phyloP scores from a whole-genome alignment of 2,329 filamentous ascomycete genomes.

The Arthrobotrys entomopaga region DNA sequence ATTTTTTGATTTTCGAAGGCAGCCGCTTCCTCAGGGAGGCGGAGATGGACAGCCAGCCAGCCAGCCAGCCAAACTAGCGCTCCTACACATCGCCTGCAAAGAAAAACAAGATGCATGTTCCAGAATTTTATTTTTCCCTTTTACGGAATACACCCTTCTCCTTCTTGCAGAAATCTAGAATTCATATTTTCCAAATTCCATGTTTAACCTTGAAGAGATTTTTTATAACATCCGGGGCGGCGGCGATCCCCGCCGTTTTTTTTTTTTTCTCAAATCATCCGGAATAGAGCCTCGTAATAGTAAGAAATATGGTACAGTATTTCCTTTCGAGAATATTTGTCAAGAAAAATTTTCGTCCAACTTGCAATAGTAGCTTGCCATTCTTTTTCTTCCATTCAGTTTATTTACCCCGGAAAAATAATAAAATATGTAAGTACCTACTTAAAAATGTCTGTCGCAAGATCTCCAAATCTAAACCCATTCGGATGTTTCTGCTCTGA shows the following conservation, averaged over 20 bases:
- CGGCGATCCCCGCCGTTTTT: constrained; percentile 6
- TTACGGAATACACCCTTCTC: neutral
- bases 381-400: neutral
- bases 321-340: no score
- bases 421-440: neutral
- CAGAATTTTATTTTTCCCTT: constrained; percentile 8
- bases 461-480: no score
- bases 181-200: constrained; percentile 7
- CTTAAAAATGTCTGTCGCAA: no score
- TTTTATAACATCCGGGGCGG: neutral
- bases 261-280: constrained; percentile 11
- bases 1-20: constrained; percentile 17
- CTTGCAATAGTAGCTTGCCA: no score
- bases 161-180: constrained; percentile 1
- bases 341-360: neutral
- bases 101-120: neutral
- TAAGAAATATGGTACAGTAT: no score
- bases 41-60: no score
- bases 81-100: constrained; percentile 3
- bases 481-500: neutral
- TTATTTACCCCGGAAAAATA: neutral
- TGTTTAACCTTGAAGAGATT: neutral
- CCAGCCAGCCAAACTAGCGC: constrained; percentile 6
- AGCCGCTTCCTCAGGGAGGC: constrained; percentile 30
- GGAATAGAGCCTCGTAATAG: neutral